These are phyloP conservation scores for Nevesoporus exiguus DNA, from an alignment of 768 basidiomycete genomes.

Conservation along the genomic window DNA sequence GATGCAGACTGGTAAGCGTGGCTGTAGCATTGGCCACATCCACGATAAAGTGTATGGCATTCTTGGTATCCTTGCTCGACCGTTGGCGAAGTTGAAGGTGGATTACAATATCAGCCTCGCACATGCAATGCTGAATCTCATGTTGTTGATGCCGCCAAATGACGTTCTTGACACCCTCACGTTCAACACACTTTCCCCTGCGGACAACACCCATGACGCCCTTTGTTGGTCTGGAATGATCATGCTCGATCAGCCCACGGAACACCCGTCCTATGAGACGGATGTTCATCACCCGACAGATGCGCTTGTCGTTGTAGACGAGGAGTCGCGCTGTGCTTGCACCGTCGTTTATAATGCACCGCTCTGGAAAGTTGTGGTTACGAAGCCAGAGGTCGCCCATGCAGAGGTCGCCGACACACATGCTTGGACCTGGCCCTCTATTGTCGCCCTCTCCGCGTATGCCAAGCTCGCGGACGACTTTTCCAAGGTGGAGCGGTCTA, in stretches of 20 bases:
- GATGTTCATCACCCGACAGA: conserved; percentile 3
- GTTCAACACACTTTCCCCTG: conserved; percentile 6
- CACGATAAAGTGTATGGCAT: conserved; percentile 10
- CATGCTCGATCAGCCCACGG: background rate
- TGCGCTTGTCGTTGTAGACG: background rate
- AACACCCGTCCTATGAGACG: conserved; percentile 12
- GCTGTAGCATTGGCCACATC: background rate
- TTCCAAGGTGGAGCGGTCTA: conserved; percentile 6
- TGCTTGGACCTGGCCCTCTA: background rate
- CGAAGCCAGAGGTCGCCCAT: background rate
- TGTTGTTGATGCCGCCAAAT: conserved; percentile 3
- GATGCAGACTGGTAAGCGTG: conserved; percentile 10
- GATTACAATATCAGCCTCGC: conserved; percentile 1
- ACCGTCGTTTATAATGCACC: background rate
- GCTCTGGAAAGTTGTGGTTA: conserved; percentile 5
- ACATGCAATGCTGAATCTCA: conserved; percentile 2
- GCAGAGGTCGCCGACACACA: background rate
- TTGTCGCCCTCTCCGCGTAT: background rate
- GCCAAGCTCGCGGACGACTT: conserved; percentile 1
- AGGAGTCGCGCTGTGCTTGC: background rate
- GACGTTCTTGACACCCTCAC: conserved; percentile 14
- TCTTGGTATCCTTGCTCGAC: conserved; percentile 3
- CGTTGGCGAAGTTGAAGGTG: background rate
- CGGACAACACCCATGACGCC: background rate
- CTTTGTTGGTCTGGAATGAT: conserved; percentile 13